Evolutionary conservation across 75 land plant genomes (phyloP), one percentile per base, ranked within the genome.

Genomic region (Pinus tabuliformis): DNA sequence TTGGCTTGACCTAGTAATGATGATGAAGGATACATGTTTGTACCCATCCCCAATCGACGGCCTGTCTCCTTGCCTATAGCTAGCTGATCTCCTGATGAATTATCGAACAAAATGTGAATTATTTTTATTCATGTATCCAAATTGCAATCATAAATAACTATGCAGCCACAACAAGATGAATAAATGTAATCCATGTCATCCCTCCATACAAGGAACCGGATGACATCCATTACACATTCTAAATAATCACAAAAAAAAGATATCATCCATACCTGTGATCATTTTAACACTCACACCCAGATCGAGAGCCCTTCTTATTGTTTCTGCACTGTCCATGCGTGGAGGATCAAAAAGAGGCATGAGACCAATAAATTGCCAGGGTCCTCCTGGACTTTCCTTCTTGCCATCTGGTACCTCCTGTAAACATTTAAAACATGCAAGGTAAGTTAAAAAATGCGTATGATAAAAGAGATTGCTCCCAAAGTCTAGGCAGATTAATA

Each of bases 301-400:
- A 65, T 90, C 64, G 28, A 92, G 83, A 18, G 94, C 94, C 64
- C 88, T 77, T 15, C 94, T 85, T 58, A 92, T 92, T 24, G 93
- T 91, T 74, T 91, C 93, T 6, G 91, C 93, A 76, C 91, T 91
- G 70, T 91, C 93, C 63, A 89, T 91, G 22, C 93, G 88, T 36
- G 93, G 93, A 33, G 93, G 93, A 73, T 91, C 93, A 74, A 91
- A 91, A 12, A 90, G 81, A 33, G 94, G 92, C 80, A 92, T 72
- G 15, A 92, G 75, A 30, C 86, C 94, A 52, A 81, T 52, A 65
- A 90, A 90, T 39, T 87, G 63, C 94, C 92, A 92, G 6, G 89
- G 92, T 11, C 78, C 81, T 66, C 92, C 93, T 4, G 82, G 16
- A 59, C 92, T 87, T 68, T 92, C 94, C 70, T 90, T 92, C 74